A percentile compares a stretch with the other conserved stretches of the same genome.
phyloP scores from a whole-genome alignment of 1,284 basidiomycete species.

The Chondrostereum purpureum region DNA sequence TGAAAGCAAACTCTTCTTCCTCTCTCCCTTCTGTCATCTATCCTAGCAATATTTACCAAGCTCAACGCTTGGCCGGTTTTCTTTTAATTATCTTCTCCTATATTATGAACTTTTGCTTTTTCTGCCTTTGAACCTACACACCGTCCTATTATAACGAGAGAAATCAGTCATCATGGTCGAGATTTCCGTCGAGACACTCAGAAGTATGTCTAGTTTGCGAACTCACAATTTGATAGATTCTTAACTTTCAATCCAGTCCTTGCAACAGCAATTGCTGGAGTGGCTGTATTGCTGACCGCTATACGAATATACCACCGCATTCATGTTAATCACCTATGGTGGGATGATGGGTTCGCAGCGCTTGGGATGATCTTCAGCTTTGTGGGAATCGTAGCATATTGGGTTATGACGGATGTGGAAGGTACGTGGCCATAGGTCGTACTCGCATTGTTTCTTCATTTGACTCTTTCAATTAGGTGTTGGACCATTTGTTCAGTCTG shows the following conservation, averaged over 20 bases:
- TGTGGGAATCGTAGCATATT: constrained; percentile 9
- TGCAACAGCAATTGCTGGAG: constrained; percentile 9
- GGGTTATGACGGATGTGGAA: constrained; percentile 9
- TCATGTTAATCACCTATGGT: constrained; percentile 7
- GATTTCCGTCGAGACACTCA: not conserved
- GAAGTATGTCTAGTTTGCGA: constrained; percentile 1
- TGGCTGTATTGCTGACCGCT: constrained; percentile 9
- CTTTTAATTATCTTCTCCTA: no score
- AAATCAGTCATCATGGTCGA: not conserved
- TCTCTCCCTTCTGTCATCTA: no score
- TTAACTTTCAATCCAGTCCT: constrained; percentile 5
- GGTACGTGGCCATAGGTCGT: constrained; percentile 1
- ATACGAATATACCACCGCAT: constrained; percentile 5
- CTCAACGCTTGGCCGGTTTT: no score
- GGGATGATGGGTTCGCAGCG: constrained; percentile 10
- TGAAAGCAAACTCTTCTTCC: no score
- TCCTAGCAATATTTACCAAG: no score
- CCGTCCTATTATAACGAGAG: no score
- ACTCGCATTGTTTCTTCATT: not conserved
- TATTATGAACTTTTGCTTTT: no score
- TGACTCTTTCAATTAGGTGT: constrained; percentile 1
- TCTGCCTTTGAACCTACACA: no score
- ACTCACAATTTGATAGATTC: no score
- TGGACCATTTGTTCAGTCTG: constrained; percentile 3
- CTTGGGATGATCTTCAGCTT: constrained; percentile 5